These are phyloP conservation scores for Syzygium malaccense DNA, from an alignment of 441 rosid species.

Conservation along the genomic window DNA sequence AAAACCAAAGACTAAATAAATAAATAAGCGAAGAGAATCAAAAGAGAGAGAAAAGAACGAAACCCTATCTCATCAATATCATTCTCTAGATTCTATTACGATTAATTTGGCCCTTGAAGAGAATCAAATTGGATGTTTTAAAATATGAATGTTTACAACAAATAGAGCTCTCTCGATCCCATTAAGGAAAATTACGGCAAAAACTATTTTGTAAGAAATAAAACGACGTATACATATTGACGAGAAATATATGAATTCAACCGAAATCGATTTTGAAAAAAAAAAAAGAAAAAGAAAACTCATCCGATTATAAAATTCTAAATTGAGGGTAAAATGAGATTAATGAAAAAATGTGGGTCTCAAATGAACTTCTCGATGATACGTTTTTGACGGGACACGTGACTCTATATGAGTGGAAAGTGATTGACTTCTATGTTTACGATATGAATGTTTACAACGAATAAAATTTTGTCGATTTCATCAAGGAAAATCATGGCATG, in stretches of 20 bases:
- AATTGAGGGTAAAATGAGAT: not conserved
- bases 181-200: not conserved
- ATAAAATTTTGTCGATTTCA: not conserved
- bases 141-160: not conserved
- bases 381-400: not conserved
- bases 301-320: not conserved
- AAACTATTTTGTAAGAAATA: not conserved
- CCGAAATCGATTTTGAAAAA: not conserved
- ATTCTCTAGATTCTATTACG: not conserved
- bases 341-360: not conserved
- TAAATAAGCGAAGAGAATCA: no score
- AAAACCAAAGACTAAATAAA: no score
- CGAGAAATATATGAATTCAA: not conserved
- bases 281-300: not conserved
- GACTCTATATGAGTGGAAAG: not conserved
- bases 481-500: not conserved
- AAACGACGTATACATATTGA: not conserved
- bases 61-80: not conserved
- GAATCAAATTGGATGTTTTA: not conserved
- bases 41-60: no score
- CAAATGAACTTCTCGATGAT: not conserved
- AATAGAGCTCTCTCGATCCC: not conserved
- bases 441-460: not conserved
- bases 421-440: not conserved
- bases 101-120: not conserved